Conservation (phyloP, 2,329 filamentous ascomycete genomes). For the Aureobasidium leucospermi region DNA sequence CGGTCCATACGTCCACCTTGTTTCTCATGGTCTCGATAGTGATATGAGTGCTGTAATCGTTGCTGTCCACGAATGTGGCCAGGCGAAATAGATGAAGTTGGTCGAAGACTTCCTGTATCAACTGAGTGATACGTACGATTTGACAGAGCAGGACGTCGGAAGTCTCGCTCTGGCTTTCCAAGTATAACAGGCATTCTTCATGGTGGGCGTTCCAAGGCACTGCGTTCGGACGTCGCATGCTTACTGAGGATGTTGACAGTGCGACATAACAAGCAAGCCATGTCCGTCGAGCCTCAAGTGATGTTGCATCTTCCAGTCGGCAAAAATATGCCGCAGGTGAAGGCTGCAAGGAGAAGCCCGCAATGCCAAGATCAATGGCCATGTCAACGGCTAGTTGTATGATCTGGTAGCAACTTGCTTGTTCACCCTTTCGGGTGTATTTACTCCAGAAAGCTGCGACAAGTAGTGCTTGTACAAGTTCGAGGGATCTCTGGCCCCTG, state of each 20-base stretch:
- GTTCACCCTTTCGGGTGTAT: background rate
- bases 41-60: conserved; percentile 17
- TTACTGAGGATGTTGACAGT: conserved; percentile 14
- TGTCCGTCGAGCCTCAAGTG: conserved; percentile 15
- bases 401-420: conserved; percentile 2
- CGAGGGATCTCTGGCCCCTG: background rate
- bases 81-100: conserved; percentile 18
- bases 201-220: conserved; percentile 20
- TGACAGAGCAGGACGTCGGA: conserved; percentile 21
- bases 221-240: conserved; percentile 17
- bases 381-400: conserved; percentile 1
- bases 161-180: conserved; percentile 17
- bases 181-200: conserved; percentile 19
- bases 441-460: conserved; percentile 1
- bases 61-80: conserved; percentile 16
- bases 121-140: conserved; percentile 20
- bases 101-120: conserved; percentile 21
- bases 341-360: background rate
- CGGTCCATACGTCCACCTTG: conserved; percentile 21
- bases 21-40: conserved; percentile 20
- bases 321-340: conserved; percentile 1
- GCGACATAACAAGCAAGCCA: conserved; percentile 20
- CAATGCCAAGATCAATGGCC: background rate
- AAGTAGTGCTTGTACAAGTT: conserved; percentile 1
- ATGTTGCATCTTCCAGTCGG: background rate